These are phyloP conservation scores for Pelargonium fulgidum DNA, from an alignment of 441 rosid species.

Conservation along the genomic window DNA sequence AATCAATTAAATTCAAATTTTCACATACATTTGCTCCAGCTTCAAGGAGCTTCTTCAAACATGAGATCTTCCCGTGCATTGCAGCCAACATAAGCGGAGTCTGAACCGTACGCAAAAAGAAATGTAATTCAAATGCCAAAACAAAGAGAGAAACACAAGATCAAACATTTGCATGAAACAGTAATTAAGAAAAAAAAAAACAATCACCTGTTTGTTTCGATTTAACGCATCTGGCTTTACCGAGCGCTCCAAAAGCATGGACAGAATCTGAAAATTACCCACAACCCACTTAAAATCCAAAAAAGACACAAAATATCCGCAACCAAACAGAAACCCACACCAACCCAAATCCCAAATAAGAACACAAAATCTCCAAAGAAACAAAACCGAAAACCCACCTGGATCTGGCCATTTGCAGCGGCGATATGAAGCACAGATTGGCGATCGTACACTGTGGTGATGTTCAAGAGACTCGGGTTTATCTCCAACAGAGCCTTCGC, in stretches of 20 bases:
- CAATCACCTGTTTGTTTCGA: constrained; percentile 76
- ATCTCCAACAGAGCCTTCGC: constrained; percentile 38
- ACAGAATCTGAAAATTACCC: constrained; percentile 48
- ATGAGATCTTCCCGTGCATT: constrained; percentile 78
- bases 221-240: constrained; percentile 70
- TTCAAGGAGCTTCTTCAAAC: constrained; percentile 69
- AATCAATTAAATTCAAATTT: background rate
- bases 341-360: constrained; percentile 15
- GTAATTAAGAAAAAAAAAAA: background rate
- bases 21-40: constrained; percentile 84
- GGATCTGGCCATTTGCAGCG: constrained; percentile 92
- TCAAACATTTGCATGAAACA: constrained; percentile 5
- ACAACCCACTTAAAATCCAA: too few relatives aligned
- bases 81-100: constrained; percentile 96
- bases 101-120: constrained; percentile 26
- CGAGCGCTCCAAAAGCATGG: constrained; percentile 59
- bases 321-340: background rate
- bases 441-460: constrained; percentile 59
- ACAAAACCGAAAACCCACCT: constrained; percentile 36
- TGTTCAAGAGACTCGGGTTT: constrained; percentile 45
- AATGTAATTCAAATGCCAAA: background rate
- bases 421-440: constrained; percentile 82
- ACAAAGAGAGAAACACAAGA: background rate
- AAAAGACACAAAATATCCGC: background rate
- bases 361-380: constrained; percentile 13